Percentiles rank a stretch among this genome's conserved stretches.
Conservation (phyloP, 129 eudicot species). For the Arctium minus region DNA sequence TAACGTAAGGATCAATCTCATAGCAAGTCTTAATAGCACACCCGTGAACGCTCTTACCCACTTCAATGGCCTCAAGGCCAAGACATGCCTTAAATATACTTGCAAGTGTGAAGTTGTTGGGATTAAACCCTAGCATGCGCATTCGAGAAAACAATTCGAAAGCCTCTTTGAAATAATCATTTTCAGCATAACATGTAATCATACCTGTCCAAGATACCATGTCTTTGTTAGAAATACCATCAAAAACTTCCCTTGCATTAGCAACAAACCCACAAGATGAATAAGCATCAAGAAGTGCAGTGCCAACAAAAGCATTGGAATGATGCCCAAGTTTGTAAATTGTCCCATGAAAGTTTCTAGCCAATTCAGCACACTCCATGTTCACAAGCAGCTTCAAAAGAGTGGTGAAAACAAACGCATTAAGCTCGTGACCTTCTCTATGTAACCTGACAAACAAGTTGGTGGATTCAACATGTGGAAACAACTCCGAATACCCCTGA, state of each 20-base stretch:
- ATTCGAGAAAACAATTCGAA: conserved; percentile 42
- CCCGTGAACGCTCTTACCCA: conserved; percentile 58
- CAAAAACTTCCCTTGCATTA: conserved; percentile 50
- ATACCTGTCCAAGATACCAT: conserved; percentile 87
- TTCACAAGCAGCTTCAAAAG: conserved; percentile 66
- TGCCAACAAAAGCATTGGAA: conserved; percentile 61
- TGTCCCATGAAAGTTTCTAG: conserved; percentile 44
- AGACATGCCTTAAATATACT: conserved; percentile 70
- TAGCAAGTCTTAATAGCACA: conserved; percentile 54
- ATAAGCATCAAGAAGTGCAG: conserved; percentile 71
- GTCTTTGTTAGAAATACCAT: conserved; percentile 51
- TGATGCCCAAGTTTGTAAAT: conserved; percentile 54
- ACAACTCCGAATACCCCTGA: conserved; percentile 40
- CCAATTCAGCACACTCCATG: conserved; percentile 47
- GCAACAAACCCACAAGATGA: conserved; percentile 47
- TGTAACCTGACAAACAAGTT: conserved; percentile 50
- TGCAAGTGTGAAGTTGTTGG: conserved; percentile 61
- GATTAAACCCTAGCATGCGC: conserved; percentile 43
- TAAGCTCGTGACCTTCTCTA: conserved; percentile 77
- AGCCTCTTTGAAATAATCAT: conserved; percentile 46
- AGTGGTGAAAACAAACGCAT: conserved; percentile 62
- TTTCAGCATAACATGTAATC: conserved; percentile 74
- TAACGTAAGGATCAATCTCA: conserved; percentile 59
- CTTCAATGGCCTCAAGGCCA: conserved; percentile 44
- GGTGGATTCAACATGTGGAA: conserved; percentile 29